Conservation (phyloP, 768 basidiomycete genomes). For the Tricholoma sp. region DNA sequence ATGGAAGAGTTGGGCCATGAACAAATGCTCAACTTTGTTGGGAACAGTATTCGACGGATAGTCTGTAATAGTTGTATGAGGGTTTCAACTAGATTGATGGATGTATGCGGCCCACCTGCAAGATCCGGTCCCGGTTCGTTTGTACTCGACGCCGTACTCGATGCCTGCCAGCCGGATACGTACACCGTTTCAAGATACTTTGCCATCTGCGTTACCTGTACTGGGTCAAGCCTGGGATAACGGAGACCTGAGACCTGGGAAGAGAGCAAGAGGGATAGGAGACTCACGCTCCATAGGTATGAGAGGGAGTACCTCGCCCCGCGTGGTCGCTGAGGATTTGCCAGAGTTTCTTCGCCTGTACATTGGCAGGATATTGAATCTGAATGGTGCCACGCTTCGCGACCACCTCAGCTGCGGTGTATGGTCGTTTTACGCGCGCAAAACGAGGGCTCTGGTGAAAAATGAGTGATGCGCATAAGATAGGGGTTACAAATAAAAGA, state of each 20-base stretch:
- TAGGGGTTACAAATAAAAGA: constrained; percentile 11
- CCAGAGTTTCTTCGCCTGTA: constrained; percentile 86
- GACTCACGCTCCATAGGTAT: constrained; percentile 98
- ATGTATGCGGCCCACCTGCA: constrained; percentile 56
- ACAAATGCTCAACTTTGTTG: constrained; percentile 97
- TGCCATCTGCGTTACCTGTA: constrained; percentile 99
- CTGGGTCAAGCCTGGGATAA: constrained; percentile 80
- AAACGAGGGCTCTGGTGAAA: constrained; percentile 76
- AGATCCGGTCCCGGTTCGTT: constrained; percentile 99
- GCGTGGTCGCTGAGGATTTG: constrained; percentile 70
- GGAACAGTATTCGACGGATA: constrained; percentile 99
- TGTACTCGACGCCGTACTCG: constrained; percentile 88
- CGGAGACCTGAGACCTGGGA: background rate
- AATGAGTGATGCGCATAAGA: constrained; percentile 3
- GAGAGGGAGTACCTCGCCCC: constrained; percentile 73
- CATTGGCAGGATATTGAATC: constrained; percentile 82
- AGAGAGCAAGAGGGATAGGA: background rate
- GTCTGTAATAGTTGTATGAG: constrained; percentile 42
- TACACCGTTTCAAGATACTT: constrained; percentile 98
- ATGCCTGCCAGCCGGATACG: constrained; percentile 95
- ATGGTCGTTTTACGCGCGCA: constrained; percentile 81
- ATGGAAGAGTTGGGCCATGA: constrained; percentile 98
- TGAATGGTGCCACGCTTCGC: constrained; percentile 86
- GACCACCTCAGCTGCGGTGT: constrained; percentile 90
- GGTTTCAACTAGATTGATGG: background rate